A percentile compares a stretch with the other conserved stretches of the same genome.
These are phyloP conservation scores for Amyloporia xantha DNA, from an alignment of 768 basidiomycete genomes.

Conservation along the genomic window DNA sequence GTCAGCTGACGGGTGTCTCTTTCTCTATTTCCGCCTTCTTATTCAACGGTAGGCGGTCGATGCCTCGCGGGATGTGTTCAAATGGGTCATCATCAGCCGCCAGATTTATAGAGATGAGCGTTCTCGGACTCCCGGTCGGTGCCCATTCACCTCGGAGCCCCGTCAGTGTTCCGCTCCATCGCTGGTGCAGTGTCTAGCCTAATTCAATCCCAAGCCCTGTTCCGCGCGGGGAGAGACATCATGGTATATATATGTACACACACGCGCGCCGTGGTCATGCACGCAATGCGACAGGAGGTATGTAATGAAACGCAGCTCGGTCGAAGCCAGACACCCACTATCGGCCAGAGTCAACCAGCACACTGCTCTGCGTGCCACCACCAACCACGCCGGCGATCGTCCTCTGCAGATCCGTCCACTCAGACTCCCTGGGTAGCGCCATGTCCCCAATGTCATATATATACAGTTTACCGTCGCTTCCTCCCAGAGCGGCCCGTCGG, in stretches of 20 bases:
- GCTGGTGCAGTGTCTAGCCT: too few species aligned
- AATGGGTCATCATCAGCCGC: neutral
- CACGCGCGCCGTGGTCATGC: too few species aligned
- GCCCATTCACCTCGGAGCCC: neutral
- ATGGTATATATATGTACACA: too few species aligned
- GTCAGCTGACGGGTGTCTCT: slow-evolving; percentile 12
- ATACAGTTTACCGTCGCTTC: slow-evolving; percentile 88
- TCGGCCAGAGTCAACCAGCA: slow-evolving; percentile 11
- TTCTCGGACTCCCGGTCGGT: neutral
- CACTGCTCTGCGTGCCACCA: slow-evolving; percentile 34
- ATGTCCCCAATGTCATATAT: slow-evolving; percentile 94
- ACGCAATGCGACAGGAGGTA: too few species aligned
- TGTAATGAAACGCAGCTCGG: too few species aligned
- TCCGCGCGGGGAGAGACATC: too few species aligned
- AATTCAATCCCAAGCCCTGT: too few species aligned
- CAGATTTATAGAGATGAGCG: neutral
- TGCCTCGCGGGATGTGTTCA: neutral
- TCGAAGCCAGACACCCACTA: neutral
- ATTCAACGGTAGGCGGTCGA: neutral
- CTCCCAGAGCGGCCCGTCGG: slow-evolving; percentile 81
- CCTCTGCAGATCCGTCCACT: slow-evolving; percentile 93
- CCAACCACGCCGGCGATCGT: slow-evolving; percentile 64
- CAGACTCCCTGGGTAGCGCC: slow-evolving; percentile 79
- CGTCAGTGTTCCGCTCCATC: neutral
- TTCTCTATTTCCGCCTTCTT: slow-evolving; percentile 2